Percentiles rank a stretch among this genome's conserved stretches.
Evolutionary conservation across 2,329 filamentous ascomycete genomes (phyloP).

Genomic region (Cadophora sp.): DNA sequence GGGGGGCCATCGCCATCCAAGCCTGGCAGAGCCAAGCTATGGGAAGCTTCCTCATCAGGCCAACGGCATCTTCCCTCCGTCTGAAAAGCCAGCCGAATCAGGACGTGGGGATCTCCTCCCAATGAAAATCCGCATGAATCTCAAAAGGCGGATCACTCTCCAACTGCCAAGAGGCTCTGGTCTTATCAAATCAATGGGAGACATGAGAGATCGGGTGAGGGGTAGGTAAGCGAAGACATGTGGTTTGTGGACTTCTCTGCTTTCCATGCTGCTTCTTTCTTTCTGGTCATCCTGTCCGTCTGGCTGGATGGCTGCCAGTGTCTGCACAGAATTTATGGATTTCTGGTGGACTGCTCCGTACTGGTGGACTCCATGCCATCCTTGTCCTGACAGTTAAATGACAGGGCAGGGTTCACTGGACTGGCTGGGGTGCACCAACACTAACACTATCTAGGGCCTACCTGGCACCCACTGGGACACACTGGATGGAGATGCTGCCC

Average conservation of each 20-base stretch:
- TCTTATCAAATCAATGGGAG: neutral
- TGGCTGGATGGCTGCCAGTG: too few relatives aligned
- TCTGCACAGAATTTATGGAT: neutral
- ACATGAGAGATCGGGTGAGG: conserved; percentile 5
- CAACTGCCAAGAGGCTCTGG: conserved; percentile 14
- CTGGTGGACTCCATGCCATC: neutral
- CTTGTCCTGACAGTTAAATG: neutral
- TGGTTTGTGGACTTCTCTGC: conserved; percentile 18
- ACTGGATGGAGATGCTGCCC: conserved; percentile 32
- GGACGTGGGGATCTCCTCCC: neutral
- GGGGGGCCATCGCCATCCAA: neutral
- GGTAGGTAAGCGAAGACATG: conserved; percentile 6
- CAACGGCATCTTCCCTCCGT: conserved; percentile 8
- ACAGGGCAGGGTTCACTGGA: conserved; percentile 2
- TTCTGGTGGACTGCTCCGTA: conserved; percentile 1
- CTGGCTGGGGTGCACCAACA: too few relatives aligned
- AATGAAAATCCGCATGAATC: conserved; percentile 7
- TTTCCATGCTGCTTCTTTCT: too few relatives aligned
- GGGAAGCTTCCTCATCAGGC: conserved; percentile 3
- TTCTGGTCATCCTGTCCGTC: too few relatives aligned
- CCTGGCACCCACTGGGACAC: conserved; percentile 14
- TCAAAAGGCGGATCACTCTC: conserved; percentile 12
- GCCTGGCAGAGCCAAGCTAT: neutral
- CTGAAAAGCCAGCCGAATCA: neutral
- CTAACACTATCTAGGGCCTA: too few relatives aligned